Percentiles rank a stretch among this genome's conserved stretches.
Conservation (phyloP, 768 basidiomycete genomes). For the Suillus bovinus region DNA sequence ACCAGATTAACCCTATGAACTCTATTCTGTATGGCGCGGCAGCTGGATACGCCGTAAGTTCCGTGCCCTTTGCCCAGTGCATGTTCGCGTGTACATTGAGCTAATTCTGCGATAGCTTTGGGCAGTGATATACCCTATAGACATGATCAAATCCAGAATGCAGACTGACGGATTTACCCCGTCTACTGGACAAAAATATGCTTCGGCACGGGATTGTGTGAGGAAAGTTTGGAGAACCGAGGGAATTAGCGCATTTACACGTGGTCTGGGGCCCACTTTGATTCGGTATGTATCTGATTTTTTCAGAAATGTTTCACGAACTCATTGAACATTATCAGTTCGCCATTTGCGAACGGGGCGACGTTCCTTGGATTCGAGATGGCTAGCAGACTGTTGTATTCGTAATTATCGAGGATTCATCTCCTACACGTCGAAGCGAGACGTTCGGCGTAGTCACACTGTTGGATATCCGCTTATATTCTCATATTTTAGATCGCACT, state of each 20-base stretch:
- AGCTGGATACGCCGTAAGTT: slow-evolving; percentile 85
- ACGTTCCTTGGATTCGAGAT: slow-evolving; percentile 97
- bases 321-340: slow-evolving; percentile 49
- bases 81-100: slow-evolving; percentile 6
- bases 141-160: slow-evolving; percentile 95
- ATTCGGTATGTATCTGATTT: slow-evolving; percentile 63
- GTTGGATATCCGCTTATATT: background rate
- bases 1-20: slow-evolving; percentile 75
- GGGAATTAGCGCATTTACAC: slow-evolving; percentile 83
- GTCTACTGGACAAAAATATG: slow-evolving; percentile 78
- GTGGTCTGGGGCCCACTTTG: slow-evolving; percentile 90
- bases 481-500: background rate
- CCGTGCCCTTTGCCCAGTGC: background rate
- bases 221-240: slow-evolving; percentile 81
- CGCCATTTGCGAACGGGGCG: slow-evolving; percentile 94
- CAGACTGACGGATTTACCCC: slow-evolving; percentile 89
- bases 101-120: slow-evolving; percentile 55
- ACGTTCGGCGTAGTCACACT: background rate
- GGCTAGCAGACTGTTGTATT: slow-evolving; percentile 71
- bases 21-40: slow-evolving; percentile 87
- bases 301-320: slow-evolving; percentile 9
- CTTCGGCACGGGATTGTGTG: slow-evolving; percentile 79
- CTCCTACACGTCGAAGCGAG: background rate
- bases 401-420: slow-evolving; percentile 14
- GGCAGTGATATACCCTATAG: slow-evolving; percentile 94